Percentiles rank a stretch among this genome's conserved stretches.
Evolutionary conservation across 768 basidiomycete species (phyloP).

Genomic region (Kwoniella heveanensis): DNA sequence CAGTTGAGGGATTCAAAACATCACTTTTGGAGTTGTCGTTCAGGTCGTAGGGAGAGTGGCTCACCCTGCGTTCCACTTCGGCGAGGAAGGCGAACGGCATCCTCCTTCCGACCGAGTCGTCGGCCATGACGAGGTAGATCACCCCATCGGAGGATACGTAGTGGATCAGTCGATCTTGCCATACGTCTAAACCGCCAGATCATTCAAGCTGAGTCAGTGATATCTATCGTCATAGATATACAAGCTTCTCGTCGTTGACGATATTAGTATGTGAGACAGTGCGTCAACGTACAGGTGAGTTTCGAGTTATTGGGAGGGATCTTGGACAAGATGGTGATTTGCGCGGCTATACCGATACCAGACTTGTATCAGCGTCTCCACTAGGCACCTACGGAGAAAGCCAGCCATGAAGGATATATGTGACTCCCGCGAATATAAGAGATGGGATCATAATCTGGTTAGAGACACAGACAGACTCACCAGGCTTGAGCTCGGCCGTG

Average conservation of each 20-base stretch:
- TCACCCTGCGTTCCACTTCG: slow-evolving; percentile 69
- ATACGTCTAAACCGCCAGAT: slow-evolving; percentile 54
- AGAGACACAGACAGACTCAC: slow-evolving; percentile 58
- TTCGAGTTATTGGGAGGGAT: slow-evolving; percentile 87
- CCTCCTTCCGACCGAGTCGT: slow-evolving; percentile 84
- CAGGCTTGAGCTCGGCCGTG: slow-evolving; percentile 84
- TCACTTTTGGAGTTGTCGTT: too few relatives aligned
- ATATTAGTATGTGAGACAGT: too few relatives aligned
- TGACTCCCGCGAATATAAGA: too few relatives aligned
- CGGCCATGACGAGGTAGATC: slow-evolving; percentile 89
- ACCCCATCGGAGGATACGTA: slow-evolving; percentile 87
- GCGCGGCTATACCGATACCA: slow-evolving; percentile 40
- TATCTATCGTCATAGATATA: too few relatives aligned
- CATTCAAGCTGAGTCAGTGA: too few relatives aligned
- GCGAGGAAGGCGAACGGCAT: slow-evolving; percentile 92
- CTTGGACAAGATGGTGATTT: slow-evolving; percentile 78
- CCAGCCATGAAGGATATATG: too few relatives aligned
- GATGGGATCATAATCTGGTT: too few relatives aligned
- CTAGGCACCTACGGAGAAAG: too few relatives aligned
- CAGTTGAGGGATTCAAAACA: too few relatives aligned
- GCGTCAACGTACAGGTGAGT: slow-evolving; percentile 54
- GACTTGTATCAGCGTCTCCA: neutral
- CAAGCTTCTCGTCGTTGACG: too few relatives aligned
- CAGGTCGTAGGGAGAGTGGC: too few relatives aligned
- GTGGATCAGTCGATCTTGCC: slow-evolving; percentile 81